Evolutionary conservation across 176 grass and related monocot genomes (phyloP).

Genomic region (Carex littledalei): DNA sequence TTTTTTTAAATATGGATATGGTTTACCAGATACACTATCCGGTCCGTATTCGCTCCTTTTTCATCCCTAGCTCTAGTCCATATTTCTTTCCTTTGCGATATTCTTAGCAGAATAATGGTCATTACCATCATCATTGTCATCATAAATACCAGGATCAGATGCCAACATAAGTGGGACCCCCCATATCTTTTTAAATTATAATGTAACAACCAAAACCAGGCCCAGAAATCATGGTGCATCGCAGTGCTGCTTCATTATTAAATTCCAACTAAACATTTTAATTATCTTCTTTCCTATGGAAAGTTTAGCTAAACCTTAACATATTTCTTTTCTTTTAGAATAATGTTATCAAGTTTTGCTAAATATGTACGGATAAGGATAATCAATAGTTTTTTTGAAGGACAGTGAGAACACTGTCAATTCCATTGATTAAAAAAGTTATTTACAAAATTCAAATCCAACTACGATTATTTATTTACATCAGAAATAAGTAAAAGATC

Average conservation of each 20-base stretch:
- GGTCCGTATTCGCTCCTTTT: too few relatives aligned
- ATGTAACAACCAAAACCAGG: background rate
- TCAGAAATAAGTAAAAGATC: too few relatives aligned
- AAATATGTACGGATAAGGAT: background rate
- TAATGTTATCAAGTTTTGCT: background rate
- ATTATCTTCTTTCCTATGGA: background rate
- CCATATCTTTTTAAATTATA: background rate
- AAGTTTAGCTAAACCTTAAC: background rate
- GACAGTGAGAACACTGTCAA: too few relatives aligned
- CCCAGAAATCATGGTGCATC: background rate
- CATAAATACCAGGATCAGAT: background rate
- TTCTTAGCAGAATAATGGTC: background rate
- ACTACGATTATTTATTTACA: too few relatives aligned
- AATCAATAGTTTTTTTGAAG: background rate
- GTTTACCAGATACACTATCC: too few relatives aligned
- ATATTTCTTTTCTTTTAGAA: background rate
- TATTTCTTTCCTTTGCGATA: too few relatives aligned
- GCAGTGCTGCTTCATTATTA: background rate
- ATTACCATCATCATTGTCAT: background rate
- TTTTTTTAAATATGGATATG: too few relatives aligned
- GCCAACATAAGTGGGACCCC: background rate
- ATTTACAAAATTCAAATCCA: too few relatives aligned
- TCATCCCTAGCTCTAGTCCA: too few relatives aligned
- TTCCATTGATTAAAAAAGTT: too few relatives aligned
- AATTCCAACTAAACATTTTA: background rate